Evolutionary conservation across 78 protist species (phyloP).

Genomic region (Cyanophora paradoxa): DNA sequence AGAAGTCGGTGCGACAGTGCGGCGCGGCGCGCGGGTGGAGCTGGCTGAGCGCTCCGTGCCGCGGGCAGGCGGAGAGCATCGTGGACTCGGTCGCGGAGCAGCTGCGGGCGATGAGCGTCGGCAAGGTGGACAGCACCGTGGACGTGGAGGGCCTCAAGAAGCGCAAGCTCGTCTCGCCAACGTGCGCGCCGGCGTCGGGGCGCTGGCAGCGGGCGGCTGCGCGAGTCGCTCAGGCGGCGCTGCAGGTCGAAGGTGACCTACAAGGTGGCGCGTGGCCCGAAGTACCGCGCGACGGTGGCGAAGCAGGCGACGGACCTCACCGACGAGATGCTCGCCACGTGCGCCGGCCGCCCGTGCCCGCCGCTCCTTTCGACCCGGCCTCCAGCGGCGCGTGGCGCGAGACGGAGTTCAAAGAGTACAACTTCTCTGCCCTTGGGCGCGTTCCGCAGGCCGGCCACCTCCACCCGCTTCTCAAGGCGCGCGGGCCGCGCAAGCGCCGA

Average conservation of each 20-base stretch:
- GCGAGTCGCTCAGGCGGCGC: neutral
- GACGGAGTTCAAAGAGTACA: constrained; percentile 41
- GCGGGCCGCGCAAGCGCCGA: neutral
- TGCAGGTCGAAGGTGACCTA: neutral
- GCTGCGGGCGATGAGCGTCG: neutral
- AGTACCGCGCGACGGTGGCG: constrained; percentile 6
- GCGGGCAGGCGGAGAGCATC: neutral
- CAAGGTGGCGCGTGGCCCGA: constrained; percentile 5
- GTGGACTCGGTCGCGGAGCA: neutral
- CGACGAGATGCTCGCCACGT: constrained; percentile 4
- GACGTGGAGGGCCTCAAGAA: constrained; percentile 26
- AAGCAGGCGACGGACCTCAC: constrained; percentile 34
- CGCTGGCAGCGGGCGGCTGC: neutral
- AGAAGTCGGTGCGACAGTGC: neutral
- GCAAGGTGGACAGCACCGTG: neutral
- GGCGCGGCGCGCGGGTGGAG: neutral
- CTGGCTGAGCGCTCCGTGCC: neutral
- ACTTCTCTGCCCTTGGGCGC: constrained; percentile 55
- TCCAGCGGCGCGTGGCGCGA: constrained; percentile 32
- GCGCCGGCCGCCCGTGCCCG: neutral
- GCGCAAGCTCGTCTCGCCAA: constrained; percentile 26
- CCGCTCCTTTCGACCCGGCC: neutral
- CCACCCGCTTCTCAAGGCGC: constrained; percentile 93
- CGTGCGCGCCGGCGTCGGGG: too few relatives aligned
- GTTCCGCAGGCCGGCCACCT: constrained; percentile 55